Base-by-base conservation (phyloP, 2,329 filamentous ascomycete genomes). In the Biscogniauxia sp. region DNA sequence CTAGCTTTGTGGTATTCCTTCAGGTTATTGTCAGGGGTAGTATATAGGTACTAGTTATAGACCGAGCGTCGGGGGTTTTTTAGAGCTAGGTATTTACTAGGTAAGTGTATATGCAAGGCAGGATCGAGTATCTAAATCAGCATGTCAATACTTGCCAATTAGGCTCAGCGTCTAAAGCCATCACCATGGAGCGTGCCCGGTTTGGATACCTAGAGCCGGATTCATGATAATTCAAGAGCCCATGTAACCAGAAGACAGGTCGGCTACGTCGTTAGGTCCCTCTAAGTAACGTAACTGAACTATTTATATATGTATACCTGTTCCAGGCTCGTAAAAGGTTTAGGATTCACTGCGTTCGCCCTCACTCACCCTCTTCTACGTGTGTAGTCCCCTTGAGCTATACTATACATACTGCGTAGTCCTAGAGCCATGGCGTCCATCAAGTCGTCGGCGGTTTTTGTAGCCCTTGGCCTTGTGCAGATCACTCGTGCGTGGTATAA, bases 401-500 rank as follows among this genome's bases (percentile, higher is more conserved):
- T 23, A 45, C 37, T 45, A n/a, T 45, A 45, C 37, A n/a, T 45
- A 45, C n/a, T 45, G 37, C 13, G 37, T 45, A 17, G 37, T 45
- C 5, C 37, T 45, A 6, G 7, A 45, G 2, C 57, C 61, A 78
- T 78, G 76, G 64, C 74, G 62, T 63, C 68, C 26, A 61, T 74
- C 57, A 70, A 70, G 63, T 68, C 72, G 53, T 19, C 77, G 57
- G 72, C 73, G 64, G 76, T 75, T 54, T 64, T 76, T 59, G 77
- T 74, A 70, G 76, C 76, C 19, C 67, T 78, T 56, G 71, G 77
- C 53, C 64, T 82, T 61, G 65, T 76, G 58, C 57, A 58, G 5
- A 71, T 72, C 26, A 74, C 75, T 51, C 71, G 74, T 20, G 80
- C 80, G 51, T 77, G 74, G 73, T 77, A 79, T 65, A 67, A 77